These are phyloP conservation scores for Gliomastix tumulicola DNA, from an alignment of 2,329 filamentous ascomycete species.

Conservation along the genomic window DNA sequence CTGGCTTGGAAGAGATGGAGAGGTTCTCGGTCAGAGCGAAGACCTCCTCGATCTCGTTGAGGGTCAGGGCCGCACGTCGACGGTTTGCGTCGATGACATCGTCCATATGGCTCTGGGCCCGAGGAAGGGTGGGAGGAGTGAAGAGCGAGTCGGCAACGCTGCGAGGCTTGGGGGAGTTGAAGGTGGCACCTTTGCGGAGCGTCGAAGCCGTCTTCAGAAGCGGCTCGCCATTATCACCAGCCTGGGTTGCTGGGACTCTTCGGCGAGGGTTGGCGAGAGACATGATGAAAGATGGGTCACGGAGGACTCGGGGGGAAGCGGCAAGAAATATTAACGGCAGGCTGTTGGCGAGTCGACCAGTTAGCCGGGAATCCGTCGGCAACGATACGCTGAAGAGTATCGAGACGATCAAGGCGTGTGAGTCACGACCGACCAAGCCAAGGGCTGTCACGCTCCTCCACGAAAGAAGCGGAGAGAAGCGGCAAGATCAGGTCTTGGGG, in stretches of 20 bases:
- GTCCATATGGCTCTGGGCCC: conserved; percentile 64
- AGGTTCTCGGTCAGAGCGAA: conserved; percentile 38
- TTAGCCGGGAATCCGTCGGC: no score
- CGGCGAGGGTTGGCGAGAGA: conserved; percentile 39
- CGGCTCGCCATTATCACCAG: conserved; percentile 19
- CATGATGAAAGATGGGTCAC: conserved; percentile 32
- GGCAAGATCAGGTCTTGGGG: no score
- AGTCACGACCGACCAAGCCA: no score
- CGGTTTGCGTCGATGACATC: conserved; percentile 64
- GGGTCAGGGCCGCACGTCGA: conserved; percentile 60
- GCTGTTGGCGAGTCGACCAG: no score
- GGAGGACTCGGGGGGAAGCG: no score
- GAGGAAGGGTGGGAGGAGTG: conserved; percentile 48
- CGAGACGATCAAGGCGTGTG: no score
- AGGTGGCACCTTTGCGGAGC: conserved; percentile 66
- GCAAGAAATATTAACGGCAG: no score
- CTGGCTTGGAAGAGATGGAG: conserved; percentile 27
- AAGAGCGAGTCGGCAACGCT: conserved; percentile 32
- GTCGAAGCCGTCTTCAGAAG: conserved; percentile 27
- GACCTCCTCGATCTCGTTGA: conserved; percentile 59
- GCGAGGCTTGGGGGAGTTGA: conserved; percentile 41
- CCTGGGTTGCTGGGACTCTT: conserved; percentile 35
- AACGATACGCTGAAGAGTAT: no score
- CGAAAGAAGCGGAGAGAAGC: no score
- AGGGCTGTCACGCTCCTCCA: no score